Percentiles rank a stretch among this genome's conserved stretches.
These are phyloP conservation scores for Quercus dentata DNA, from an alignment of 306 rosid species.

Conservation along the genomic window DNA sequence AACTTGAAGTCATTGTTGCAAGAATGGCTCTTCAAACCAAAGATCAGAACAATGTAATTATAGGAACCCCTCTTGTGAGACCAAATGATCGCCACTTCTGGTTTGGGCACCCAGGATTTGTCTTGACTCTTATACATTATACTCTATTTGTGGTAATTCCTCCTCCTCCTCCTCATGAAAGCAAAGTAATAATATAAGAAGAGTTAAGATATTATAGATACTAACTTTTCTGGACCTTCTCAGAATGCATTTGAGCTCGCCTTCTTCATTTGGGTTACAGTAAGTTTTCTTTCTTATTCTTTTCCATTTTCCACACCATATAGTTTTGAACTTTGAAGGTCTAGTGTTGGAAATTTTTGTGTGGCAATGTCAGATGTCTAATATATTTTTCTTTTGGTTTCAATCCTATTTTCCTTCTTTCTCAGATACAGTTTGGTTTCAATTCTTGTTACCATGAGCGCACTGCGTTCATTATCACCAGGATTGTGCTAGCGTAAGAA, in stretches of 20 bases:
- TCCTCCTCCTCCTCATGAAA: neutral
- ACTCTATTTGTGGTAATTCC: slow-evolving; percentile 30
- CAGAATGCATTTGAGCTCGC: slow-evolving; percentile 41
- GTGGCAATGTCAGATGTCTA: neutral
- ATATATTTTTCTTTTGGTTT: too few species aligned
- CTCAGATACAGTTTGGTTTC: slow-evolving; percentile 23
- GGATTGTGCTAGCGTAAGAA: slow-evolving; percentile 29
- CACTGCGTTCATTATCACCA: neutral
- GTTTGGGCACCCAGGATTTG: slow-evolving; percentile 33
- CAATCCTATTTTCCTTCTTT: neutral
- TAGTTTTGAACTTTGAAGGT: neutral
- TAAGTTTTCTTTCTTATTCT: slow-evolving; percentile 10
- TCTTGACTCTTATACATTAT: slow-evolving; percentile 31
- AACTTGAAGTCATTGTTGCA: slow-evolving; percentile 28
- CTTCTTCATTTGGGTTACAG: slow-evolving; percentile 34
- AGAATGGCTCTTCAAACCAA: slow-evolving; percentile 40
- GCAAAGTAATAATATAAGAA: neutral
- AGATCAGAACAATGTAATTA: slow-evolving; percentile 22
- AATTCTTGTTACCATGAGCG: slow-evolving; percentile 34
- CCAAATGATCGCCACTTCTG: slow-evolving; percentile 27
- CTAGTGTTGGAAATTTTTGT: neutral
- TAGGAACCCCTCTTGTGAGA: slow-evolving; percentile 36
- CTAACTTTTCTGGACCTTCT: neutral
- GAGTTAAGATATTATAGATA: neutral
- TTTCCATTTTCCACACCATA: neutral